Conservation (phyloP, 2,329 filamentous ascomycete genomes). For the Tolypocladium inflatum region DNA sequence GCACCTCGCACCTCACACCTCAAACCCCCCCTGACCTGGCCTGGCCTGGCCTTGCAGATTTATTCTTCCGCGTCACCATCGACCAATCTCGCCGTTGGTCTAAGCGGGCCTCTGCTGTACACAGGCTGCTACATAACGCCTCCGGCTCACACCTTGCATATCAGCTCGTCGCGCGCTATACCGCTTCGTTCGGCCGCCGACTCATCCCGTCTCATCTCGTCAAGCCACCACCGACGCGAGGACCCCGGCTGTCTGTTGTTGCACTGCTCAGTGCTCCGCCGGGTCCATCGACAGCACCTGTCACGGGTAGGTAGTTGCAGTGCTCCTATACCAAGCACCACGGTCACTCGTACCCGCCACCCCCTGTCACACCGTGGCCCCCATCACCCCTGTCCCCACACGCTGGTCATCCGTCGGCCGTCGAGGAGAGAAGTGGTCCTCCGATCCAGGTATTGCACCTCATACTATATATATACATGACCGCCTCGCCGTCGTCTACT, state of each 20-base stretch:
- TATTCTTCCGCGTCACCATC: neutral
- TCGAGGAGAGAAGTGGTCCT: neutral
- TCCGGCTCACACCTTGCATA: neutral
- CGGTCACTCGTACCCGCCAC: neutral
- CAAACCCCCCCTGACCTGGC: neutral
- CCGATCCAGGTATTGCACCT: neutral
- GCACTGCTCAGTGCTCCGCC: neutral
- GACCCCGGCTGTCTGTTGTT: neutral
- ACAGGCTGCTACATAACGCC: neutral
- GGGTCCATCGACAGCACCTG: neutral
- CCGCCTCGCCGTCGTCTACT: slow-evolving; percentile 1
- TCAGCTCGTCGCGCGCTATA: neutral
- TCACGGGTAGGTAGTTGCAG: neutral
- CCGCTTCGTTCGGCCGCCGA: neutral
- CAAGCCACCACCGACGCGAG: neutral
- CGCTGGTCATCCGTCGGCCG: neutral
- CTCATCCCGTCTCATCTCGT: neutral
- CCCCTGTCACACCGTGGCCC: neutral
- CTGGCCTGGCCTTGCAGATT: neutral
- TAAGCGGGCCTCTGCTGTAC: neutral
- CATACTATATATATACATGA: slow-evolving; percentile 10
- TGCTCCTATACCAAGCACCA: neutral
- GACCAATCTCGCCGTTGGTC: neutral
- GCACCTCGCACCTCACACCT: neutral
- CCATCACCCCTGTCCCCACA: neutral